These are phyloP conservation scores for Huiozyma sinensis DNA, from an alignment of 805 yeast species.

Conservation along the genomic window DNA sequence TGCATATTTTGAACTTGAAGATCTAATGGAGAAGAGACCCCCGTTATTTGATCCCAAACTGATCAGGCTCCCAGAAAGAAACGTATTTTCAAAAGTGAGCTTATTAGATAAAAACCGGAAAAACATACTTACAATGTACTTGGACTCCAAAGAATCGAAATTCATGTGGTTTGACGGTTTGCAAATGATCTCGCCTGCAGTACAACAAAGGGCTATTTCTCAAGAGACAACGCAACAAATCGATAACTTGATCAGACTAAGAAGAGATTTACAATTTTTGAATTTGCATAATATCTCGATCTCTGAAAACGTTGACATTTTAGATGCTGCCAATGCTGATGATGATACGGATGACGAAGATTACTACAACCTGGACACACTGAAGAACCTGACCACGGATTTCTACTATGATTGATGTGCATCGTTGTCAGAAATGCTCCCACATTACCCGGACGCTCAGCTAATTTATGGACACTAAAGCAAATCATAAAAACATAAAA, in stretches of 20 bases:
- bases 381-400: slow-evolving; percentile 15
- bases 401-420: slow-evolving; percentile 20
- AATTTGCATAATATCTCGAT: slow-evolving; percentile 25
- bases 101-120: slow-evolving; percentile 35
- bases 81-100: slow-evolving; percentile 45
- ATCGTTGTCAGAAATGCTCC: no score
- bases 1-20: slow-evolving; percentile 38
- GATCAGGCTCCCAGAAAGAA: slow-evolving; percentile 48
- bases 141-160: slow-evolving; percentile 59
- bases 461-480: no score
- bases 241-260: slow-evolving; percentile 33
- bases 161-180: slow-evolving; percentile 75
- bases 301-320: not conserved
- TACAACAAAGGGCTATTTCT: slow-evolving; percentile 27
- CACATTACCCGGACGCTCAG: no score
- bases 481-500: no score
- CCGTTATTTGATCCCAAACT: slow-evolving; percentile 21
- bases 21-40: slow-evolving; percentile 26
- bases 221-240: slow-evolving; percentile 36
- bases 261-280: slow-evolving; percentile 41
- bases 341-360: slow-evolving; percentile 14
- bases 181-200: slow-evolving; percentile 34
- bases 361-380: slow-evolving; percentile 16
- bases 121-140: slow-evolving; percentile 45
- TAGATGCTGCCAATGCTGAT: slow-evolving; percentile 2